Base-by-base conservation (phyloP, 306 rosid species). In the Vicia sativa region DNA sequence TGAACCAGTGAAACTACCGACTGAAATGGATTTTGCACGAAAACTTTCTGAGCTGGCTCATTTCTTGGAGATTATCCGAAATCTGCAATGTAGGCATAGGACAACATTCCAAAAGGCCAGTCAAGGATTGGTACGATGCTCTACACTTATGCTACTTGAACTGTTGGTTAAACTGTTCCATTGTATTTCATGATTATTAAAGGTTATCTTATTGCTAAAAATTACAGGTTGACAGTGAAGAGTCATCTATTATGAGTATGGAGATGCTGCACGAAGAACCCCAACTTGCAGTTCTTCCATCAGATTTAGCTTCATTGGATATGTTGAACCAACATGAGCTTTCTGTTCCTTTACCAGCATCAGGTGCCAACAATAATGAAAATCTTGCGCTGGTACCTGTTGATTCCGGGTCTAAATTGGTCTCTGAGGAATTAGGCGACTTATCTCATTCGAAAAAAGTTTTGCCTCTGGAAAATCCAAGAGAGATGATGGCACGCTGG, bases 401-500 rank as follows among this genome's bases (percentile, higher is more conserved):
- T 74, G 86, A 79, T 79, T 62, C 84, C 1, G 52, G 74, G 64
- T 59, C 83, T 70, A 86, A 76, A 54, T 59, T 81, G 63, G 82
- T 79, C 76, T 62, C 78, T 14, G 89, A 80, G 64, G 79, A 87
- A 77, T 62, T 83, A 19, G 79, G 82, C 49, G 83, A 78, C 74
- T 68, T 52, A 55, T 79, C 92, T 64, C 85, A 72, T 68, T 78
- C 67, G 9, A 85, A 77, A 78, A 89, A 85, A 59, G 34, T 74
- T 71, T 69, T 79, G 67, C 89, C 90, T 11, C 60, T 78, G 62
- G 98, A 92, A 86, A 90, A 92, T 73, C 90, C 98, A 48, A 80
- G 83, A 61, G 86, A 92, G 85, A 92, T 90, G 98, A 89, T 92
- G 79, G 85, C 96, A 23, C 98, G 98, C 57, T 92, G 96, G 98